Base-by-base conservation (phyloP, 1,139 yeast species). In the Saccharomyces hybrid region DNA sequence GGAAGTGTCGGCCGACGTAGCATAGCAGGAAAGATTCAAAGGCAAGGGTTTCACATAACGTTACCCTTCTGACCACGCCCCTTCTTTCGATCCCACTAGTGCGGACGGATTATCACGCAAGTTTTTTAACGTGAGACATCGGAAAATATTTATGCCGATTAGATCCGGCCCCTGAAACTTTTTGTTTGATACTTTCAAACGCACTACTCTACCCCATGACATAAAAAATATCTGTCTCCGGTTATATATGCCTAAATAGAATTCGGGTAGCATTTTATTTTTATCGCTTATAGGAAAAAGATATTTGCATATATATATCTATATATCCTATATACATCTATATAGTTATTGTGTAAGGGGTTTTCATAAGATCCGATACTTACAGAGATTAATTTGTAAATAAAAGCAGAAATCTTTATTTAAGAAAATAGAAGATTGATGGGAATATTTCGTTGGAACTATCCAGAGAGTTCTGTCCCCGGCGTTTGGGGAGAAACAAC, bases 401-500 rank as follows among this genome's bases (percentile, higher is more conserved):
- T 26, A 26, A 8, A 11, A 9, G 19, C 25, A 38, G 44, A 38
- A 11, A 9, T 16, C 25, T 11, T 9, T 9, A 16, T 4, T 19
- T 38, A 11, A 19, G 11, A 0, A 38, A 38, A 38, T 4, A 19
- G 4, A 38, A 9, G 19, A 23, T 11, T 11, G 13, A 38, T 38
- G 44, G 57, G 55, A 46, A 47, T 54, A 16, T 54, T 59, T 47
- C 52, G 60, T 16, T 58, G 61, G 56, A 66, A 70, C 1, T 73
- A 73, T 55, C 75, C 75, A 2, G 61, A 60, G 2, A 63, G 58
- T 2, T 65, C 68, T 5, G 61, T 58, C 14, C 27, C 54, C 0
- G 74, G 74, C 0, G 70, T 64, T 55, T 70, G 73, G 73, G 73
- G 72, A 6, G 55, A 56, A 6, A 65, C 67, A 1, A 69, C 72